Evolutionary conservation across 768 basidiomycete species (phyloP).

Genomic region (Tubosaeta sp.): DNA sequence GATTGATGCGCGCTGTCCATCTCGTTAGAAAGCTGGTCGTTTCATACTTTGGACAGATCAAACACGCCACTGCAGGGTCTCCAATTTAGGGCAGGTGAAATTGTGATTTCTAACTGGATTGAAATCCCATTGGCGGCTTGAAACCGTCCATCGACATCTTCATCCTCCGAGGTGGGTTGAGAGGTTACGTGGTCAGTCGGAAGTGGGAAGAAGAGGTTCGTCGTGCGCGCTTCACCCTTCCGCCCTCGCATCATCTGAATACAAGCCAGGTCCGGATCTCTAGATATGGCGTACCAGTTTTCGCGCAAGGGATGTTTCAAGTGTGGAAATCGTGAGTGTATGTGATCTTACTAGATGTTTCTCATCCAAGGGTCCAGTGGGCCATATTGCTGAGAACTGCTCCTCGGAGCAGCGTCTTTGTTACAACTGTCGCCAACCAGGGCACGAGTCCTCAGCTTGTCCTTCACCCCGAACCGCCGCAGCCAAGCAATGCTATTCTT

Average conservation of each 20-base stretch:
- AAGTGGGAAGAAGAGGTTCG: constrained; percentile 71
- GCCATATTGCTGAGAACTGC: constrained; percentile 91
- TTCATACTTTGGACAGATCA: constrained; percentile 10
- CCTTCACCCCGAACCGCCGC: constrained; percentile 78
- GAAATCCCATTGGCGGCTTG: constrained; percentile 17
- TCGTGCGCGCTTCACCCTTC: constrained; percentile 5
- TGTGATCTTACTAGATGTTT: constrained; percentile 8
- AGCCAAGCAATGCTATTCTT: constrained; percentile 90
- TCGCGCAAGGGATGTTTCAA: constrained; percentile 90
- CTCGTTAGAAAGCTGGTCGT: constrained; percentile 4
- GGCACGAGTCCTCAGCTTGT: constrained; percentile 87
- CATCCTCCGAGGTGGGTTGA: constrained; percentile 64
- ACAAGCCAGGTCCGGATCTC: constrained; percentile 41
- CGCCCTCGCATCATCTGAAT: constrained; percentile 15
- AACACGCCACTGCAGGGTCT: constrained; percentile 29
- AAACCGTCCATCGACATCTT: constrained; percentile 35
- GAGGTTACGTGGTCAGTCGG: constrained; percentile 61
- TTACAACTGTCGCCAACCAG: constrained; percentile 94
- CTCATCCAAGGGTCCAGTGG: constrained; percentile 48
- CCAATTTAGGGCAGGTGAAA: constrained; percentile 33
- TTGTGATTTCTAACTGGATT: constrained; percentile 8
- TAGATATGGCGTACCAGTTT: constrained; percentile 73
- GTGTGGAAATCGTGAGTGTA: constrained; percentile 81
- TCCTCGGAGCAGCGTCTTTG: constrained; percentile 85
- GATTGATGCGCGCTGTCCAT: constrained; percentile 5